Percentiles rank a stretch among this genome's conserved stretches.
Evolutionary conservation across 768 basidiomycete genomes (phyloP).

Genomic region (Tephrocybe sp.): DNA sequence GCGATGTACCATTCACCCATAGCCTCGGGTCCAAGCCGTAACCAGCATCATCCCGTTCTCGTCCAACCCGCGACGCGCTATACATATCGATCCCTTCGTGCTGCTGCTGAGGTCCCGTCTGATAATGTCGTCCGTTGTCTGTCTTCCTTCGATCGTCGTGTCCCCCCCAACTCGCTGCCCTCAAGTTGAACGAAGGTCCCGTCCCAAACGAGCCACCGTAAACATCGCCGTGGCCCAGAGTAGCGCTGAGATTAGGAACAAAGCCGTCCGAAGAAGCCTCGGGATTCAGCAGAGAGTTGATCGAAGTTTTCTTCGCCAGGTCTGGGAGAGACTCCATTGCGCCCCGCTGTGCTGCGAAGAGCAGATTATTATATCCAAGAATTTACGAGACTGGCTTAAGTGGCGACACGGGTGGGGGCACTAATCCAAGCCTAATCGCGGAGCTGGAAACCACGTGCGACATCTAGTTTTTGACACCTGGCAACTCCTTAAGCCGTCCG

Average conservation of each 20-base stretch:
- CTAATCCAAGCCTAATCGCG: not conserved
- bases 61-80: slow-evolving; percentile 5
- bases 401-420: no score
- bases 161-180: slow-evolving; percentile 57
- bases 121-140: slow-evolving; percentile 20
- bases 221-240: slow-evolving; percentile 13
- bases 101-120: slow-evolving; percentile 20
- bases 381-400: not conserved
- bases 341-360: not conserved
- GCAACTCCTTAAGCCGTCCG: not conserved
- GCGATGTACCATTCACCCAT: slow-evolving; percentile 30
- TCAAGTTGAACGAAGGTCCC: slow-evolving; percentile 48
- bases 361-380: not conserved
- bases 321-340: slow-evolving; percentile 23
- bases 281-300: slow-evolving; percentile 42
- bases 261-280: slow-evolving; percentile 30
- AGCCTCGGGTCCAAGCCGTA: slow-evolving; percentile 22
- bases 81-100: slow-evolving; percentile 27
- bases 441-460: slow-evolving; percentile 1
- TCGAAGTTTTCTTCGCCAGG: slow-evolving; percentile 41
- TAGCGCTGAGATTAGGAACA: slow-evolving; percentile 19
- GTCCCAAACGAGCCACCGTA: slow-evolving; percentile 26
- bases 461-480: not conserved
- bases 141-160: slow-evolving; percentile 26
- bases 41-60: slow-evolving; percentile 28